Evolutionary conservation across 2,329 filamentous ascomycete species (phyloP).

Genomic region (Aaosphaeria pasadenensis): DNA sequence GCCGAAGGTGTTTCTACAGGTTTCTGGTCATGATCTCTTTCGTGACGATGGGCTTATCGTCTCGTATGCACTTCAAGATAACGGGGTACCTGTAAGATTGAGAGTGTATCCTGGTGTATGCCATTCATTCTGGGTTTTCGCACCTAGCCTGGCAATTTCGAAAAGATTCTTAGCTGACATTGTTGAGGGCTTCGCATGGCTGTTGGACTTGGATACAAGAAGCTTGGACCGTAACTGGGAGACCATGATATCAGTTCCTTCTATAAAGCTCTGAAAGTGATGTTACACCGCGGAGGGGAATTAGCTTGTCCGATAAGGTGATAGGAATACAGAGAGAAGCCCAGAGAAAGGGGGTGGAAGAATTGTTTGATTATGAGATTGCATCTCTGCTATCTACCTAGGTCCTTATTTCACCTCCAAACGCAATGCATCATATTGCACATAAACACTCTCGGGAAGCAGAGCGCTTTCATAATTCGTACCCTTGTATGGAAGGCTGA

Average conservation of each 20-base stretch:
- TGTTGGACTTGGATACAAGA: slow-evolving; percentile 4
- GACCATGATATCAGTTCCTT: background rate
- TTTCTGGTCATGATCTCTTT: slow-evolving; percentile 47
- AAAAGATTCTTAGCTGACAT: slow-evolving; percentile 24
- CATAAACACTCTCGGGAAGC: slow-evolving; percentile 55
- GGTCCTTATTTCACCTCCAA: slow-evolving; percentile 49
- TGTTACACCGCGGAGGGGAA: no score
- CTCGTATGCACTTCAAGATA: slow-evolving; percentile 46
- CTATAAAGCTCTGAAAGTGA: no score
- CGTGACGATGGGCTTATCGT: slow-evolving; percentile 55
- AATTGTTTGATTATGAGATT: no score
- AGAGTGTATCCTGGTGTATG: slow-evolving; percentile 43
- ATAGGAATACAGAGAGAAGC: no score
- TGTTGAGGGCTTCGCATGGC: slow-evolving; percentile 28
- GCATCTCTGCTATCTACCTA: no score
- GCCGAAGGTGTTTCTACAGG: slow-evolving; percentile 26
- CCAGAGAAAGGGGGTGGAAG: no score
- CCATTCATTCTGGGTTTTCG: slow-evolving; percentile 39
- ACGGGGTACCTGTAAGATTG: slow-evolving; percentile 42
- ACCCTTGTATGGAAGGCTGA: slow-evolving; percentile 59
- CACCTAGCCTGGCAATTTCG: slow-evolving; percentile 17
- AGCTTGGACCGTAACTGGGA: background rate
- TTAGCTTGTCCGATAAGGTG: no score
- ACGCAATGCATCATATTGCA: slow-evolving; percentile 64
- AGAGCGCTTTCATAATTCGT: slow-evolving; percentile 59